Evolutionary conservation across 371 early-diverging fungal species (phyloP).

Genomic region (Circinella minor): DNA sequence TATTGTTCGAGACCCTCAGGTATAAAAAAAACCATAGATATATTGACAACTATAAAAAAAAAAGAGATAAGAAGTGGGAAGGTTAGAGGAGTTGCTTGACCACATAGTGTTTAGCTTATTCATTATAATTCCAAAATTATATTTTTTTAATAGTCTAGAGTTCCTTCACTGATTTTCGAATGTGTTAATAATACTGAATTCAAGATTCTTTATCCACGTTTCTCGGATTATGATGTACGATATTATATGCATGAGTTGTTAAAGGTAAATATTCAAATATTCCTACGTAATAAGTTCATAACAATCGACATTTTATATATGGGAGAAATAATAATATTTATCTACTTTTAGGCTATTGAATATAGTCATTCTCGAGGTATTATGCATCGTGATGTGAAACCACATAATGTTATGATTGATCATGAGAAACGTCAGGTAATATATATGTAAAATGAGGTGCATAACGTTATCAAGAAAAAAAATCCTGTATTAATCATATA

Average conservation of each 20-base stretch:
- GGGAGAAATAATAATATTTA: no score
- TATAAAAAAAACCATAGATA: constrained; percentile 24
- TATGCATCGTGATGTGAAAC: constrained; percentile 99
- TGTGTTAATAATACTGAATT: constrained; percentile 88
- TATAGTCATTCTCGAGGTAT: constrained; percentile 99
- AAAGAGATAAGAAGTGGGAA: no score
- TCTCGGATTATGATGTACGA: constrained; percentile 94
- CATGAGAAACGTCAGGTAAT: constrained; percentile 86
- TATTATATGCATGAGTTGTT: constrained; percentile 97
- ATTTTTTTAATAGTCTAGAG: constrained; percentile 15
- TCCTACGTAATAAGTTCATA: no score
- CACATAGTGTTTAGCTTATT: background rate
- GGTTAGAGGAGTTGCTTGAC: no score
- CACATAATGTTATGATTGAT: constrained; percentile 99
- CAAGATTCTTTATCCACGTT: constrained; percentile 71
- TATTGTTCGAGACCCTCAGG: constrained; percentile 96
- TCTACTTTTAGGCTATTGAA: constrained; percentile 80
- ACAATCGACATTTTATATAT: no score
- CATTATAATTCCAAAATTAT: background rate
- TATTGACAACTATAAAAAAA: no score
- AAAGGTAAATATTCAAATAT: constrained; percentile 55
- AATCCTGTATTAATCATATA: background rate
- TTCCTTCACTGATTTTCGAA: constrained; percentile 87
- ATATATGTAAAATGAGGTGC: no score
- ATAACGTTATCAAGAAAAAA: background rate